Conservation (phyloP, 108 stramenopile genomes). For the Conticribra weissflogii region DNA sequence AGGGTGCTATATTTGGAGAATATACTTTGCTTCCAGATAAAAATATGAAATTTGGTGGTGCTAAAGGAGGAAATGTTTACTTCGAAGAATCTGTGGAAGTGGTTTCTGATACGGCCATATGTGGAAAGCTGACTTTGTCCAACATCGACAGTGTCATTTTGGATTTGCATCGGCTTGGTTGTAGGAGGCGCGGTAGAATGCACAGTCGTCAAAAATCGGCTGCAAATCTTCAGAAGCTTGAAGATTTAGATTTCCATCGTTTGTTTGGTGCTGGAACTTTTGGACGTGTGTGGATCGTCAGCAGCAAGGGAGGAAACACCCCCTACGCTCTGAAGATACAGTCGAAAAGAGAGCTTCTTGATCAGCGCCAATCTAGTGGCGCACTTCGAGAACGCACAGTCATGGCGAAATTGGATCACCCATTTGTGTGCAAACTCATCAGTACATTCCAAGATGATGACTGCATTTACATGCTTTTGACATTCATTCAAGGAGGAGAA, state of each 20-base stretch:
- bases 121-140: constrained; percentile 54
- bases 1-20: constrained; percentile 49
- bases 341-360: constrained; percentile 50
- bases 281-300: constrained; percentile 82
- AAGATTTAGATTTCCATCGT: constrained; percentile 58
- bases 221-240: constrained; percentile 58
- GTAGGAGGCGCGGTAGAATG: constrained; percentile 18
- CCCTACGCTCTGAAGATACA: constrained; percentile 71
- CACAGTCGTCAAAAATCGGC: constrained; percentile 24
- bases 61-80: constrained; percentile 42
- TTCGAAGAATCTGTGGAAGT: constrained; percentile 36
- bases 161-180: constrained; percentile 65
- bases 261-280: constrained; percentile 86
- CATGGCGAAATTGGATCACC: constrained; percentile 75
- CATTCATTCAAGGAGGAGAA: constrained; percentile 73
- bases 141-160: constrained; percentile 64
- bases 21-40: constrained; percentile 39
- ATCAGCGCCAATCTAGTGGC: constrained; percentile 36
- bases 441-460: constrained; percentile 76
- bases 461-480: constrained; percentile 83
- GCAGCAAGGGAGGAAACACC: constrained; percentile 11
- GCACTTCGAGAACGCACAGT: constrained; percentile 52
- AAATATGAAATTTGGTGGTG: constrained; percentile 51
- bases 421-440: constrained; percentile 78
- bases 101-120: constrained; percentile 33